Conservation (phyloP, 805 yeast genomes). For the Suhomyces sp. region DNA sequence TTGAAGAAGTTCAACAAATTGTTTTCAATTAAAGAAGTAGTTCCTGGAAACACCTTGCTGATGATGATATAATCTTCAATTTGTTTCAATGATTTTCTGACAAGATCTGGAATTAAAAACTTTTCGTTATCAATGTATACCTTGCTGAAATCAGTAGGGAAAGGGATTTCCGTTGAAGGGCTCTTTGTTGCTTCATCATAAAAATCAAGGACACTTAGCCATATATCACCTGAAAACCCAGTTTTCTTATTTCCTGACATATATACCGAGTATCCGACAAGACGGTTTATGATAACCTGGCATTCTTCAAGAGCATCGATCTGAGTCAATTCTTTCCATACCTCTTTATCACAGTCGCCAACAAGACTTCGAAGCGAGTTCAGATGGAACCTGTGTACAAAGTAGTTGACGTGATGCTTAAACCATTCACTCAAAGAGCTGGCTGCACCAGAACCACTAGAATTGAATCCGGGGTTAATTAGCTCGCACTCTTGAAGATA, state of each 20-base stretch:
- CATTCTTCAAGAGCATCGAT: slow-evolving; percentile 28
- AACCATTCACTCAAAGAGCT: slow-evolving; percentile 59
- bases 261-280: slow-evolving; percentile 23
- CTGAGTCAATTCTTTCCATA: slow-evolving; percentile 76
- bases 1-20: slow-evolving; percentile 44
- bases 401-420: slow-evolving; percentile 62
- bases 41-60: slow-evolving; percentile 53
- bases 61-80: slow-evolving; percentile 57
- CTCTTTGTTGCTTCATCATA: slow-evolving; percentile 9
- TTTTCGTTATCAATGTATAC: slow-evolving; percentile 17
- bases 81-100: slow-evolving; percentile 18
- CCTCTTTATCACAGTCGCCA: slow-evolving; percentile 58
- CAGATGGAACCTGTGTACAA: slow-evolving; percentile 53
- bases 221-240: slow-evolving; percentile 25
- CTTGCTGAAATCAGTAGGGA: slow-evolving; percentile 1
- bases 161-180: background rate
- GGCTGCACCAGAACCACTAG: slow-evolving; percentile 49
- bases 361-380: slow-evolving; percentile 47
- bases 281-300: slow-evolving; percentile 25
- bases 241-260: slow-evolving; percentile 16
- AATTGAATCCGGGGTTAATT: slow-evolving; percentile 64
- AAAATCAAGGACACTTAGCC: slow-evolving; percentile 28
- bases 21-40: slow-evolving; percentile 37
- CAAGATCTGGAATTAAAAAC: slow-evolving; percentile 31
- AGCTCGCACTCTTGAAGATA: slow-evolving; percentile 83